phyloP scores from a whole-genome alignment of 2,329 filamentous ascomycete species.

The Hypomyces rosellus region DNA sequence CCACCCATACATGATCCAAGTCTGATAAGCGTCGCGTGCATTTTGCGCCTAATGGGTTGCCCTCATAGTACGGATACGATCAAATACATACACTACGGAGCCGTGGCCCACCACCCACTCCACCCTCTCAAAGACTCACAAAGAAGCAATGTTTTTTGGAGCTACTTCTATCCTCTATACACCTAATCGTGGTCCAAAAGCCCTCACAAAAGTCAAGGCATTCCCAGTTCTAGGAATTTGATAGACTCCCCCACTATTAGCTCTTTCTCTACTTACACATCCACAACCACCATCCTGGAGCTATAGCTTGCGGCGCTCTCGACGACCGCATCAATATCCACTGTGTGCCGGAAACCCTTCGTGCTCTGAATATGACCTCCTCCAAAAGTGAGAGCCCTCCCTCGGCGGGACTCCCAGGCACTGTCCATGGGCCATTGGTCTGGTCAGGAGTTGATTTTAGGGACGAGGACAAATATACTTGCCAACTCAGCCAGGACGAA shows the following conservation, averaged over 20 bases:
- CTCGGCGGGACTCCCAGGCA: neutral
- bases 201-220: no score
- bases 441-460: constrained; percentile 13
- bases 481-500: constrained; percentile 16
- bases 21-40: constrained; percentile 9
- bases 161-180: constrained; percentile 3
- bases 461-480: constrained; percentile 12
- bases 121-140: constrained; percentile 8
- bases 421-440: constrained; percentile 12
- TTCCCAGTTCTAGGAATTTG: no score
- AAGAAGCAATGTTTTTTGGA: constrained; percentile 4
- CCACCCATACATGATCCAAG: constrained; percentile 2
- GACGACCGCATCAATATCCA: neutral
- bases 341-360: neutral
- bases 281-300: neutral
- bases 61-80: constrained; percentile 6
- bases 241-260: no score
- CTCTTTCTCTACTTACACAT: no score
- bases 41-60: constrained; percentile 5
- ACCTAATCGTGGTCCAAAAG: neutral
- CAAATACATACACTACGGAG: constrained; percentile 8
- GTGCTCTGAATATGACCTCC: neutral
- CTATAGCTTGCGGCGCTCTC: neutral
- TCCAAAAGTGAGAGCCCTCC: neutral
- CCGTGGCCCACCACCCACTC: constrained; percentile 8